Evolutionary conservation across 1,284 basidiomycete genomes (phyloP), one percentile per base, ranked within the genome.

Genomic region (Inonotus hispidus): DNA sequence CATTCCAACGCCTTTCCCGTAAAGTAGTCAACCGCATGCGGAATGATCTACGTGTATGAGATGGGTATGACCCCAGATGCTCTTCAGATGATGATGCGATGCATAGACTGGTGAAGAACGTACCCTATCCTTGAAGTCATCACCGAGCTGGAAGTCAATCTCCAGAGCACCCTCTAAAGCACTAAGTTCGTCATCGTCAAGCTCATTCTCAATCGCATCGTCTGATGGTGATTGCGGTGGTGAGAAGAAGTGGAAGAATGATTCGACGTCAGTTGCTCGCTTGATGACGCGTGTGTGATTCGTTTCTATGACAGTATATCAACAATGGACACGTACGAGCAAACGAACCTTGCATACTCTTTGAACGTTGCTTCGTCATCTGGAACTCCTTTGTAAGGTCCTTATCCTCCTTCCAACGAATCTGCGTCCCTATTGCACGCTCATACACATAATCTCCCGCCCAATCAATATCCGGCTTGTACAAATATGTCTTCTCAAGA

Each of bases 361-460:
- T 99, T 81, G 98, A 98, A 69, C 95, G 82, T 78, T 98, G 96
- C 82, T 98, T 98, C 85, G 98, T 98, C 74, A 98, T 95, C 80
- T 98, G 96, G 69, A 94, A 90, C 79, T 93, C 92, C 79, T 95
- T 95, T 59, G 95, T 98, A 63, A 98, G 80, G 77, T 99, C 93
- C 80, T 96, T 96, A 70, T 97, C 96, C 74, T 94, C 94, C 79
- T 96, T 97, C 96, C 96, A 98, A 72, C 90, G 87, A 76, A 99
- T 95, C 71, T 88, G 83, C 61, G 87, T 88, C 19, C 95, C 95
- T 70, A 92, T 86, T 59, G 95, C 93, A 66, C 86, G 88, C 80
- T 97, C 94, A 75, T 96, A 98, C 60, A 96, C 87, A 71, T 96
- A 95, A 78, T 98, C 95, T 67, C 95, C 95, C 37, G 87, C 83